phyloP scores from a whole-genome alignment of 106 monocot species.

The Dendrobium chrysotoxum region DNA sequence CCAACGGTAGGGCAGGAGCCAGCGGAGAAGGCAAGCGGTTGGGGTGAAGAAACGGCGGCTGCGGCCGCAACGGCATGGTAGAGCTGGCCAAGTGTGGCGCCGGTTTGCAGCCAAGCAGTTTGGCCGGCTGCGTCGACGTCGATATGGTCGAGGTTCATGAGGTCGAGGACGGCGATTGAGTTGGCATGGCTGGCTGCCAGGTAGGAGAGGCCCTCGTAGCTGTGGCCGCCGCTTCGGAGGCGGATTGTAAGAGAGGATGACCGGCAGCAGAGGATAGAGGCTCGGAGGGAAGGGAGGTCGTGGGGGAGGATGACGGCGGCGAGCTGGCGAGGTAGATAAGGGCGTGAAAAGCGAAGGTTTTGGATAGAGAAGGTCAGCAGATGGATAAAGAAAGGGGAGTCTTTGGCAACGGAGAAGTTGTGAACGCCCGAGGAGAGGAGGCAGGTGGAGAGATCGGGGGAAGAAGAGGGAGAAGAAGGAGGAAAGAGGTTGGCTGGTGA shows the following conservation, averaged over 20 bases:
- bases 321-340: slow-evolving; percentile 10
- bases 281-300: slow-evolving; percentile 19
- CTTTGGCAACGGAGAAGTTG: slow-evolving; percentile 20
- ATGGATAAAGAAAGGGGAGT: slow-evolving; percentile 8
- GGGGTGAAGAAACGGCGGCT: not conserved
- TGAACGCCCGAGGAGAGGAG: slow-evolving; percentile 14
- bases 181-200: not conserved
- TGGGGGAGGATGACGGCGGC: slow-evolving; percentile 27
- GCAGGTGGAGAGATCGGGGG: slow-evolving; percentile 19
- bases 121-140: slow-evolving; percentile 13
- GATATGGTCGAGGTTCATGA: slow-evolving; percentile 32
- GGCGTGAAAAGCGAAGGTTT: slow-evolving; percentile 32
- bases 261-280: slow-evolving; percentile 29
- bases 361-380: slow-evolving; percentile 34
- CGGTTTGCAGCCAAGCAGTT: slow-evolving; percentile 57
- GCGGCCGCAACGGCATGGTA: slow-evolving; percentile 34
- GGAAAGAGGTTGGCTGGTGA: not conserved
- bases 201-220: slow-evolving; percentile 50
- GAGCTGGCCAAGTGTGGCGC: slow-evolving; percentile 49
- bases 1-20: slow-evolving; percentile 65
- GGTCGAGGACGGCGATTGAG: slow-evolving; percentile 16
- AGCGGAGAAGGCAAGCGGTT: slow-evolving; percentile 32
- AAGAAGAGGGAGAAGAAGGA: not conserved
- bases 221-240: slow-evolving; percentile 52
- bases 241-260: slow-evolving; percentile 26